These are phyloP conservation scores for Wallacemonas sp. DNA, from an alignment of 208 protist species.

Conservation along the genomic window DNA sequence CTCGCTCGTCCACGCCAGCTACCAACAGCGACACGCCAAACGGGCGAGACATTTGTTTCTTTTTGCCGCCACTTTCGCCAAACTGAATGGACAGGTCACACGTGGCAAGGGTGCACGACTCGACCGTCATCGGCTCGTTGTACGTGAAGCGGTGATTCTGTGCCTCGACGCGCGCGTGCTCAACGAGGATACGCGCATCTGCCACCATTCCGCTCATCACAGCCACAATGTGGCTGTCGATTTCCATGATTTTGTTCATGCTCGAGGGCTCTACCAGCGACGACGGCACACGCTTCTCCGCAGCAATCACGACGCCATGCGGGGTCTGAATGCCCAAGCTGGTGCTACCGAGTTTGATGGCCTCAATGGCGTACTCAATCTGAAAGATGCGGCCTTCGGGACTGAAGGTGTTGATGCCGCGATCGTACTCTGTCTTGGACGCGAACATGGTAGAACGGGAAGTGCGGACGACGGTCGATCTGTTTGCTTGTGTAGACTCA, in stretches of 20 bases:
- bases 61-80: conserved; percentile 93
- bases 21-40: conserved; percentile 99
- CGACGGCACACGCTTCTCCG: conserved; percentile 99
- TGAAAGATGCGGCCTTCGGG: conserved; percentile 99
- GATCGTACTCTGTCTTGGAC: conserved; percentile 97
- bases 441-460: conserved; percentile 89
- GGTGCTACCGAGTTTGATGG: conserved; percentile 97
- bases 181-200: conserved; percentile 98
- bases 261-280: conserved; percentile 95
- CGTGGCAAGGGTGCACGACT: conserved; percentile 96
- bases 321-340: conserved; percentile 97
- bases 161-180: conserved; percentile 98
- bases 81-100: conserved; percentile 98
- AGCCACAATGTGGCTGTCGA: conserved; percentile 95
- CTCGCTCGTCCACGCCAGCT: conserved; percentile 97
- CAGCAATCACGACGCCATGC: conserved; percentile 98
- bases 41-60: conserved; percentile 94
- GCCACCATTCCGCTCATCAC: conserved; percentile 98
- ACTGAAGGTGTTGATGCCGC: conserved; percentile 99
- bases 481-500: too few relatives aligned
- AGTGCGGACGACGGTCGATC: too few relatives aligned
- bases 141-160: conserved; percentile 99
- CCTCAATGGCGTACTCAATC: conserved; percentile 93
- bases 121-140: conserved; percentile 97
- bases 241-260: conserved; percentile 98